Conservation (phyloP, 768 basidiomycete species). For the Chlorophyllum brunneum region DNA sequence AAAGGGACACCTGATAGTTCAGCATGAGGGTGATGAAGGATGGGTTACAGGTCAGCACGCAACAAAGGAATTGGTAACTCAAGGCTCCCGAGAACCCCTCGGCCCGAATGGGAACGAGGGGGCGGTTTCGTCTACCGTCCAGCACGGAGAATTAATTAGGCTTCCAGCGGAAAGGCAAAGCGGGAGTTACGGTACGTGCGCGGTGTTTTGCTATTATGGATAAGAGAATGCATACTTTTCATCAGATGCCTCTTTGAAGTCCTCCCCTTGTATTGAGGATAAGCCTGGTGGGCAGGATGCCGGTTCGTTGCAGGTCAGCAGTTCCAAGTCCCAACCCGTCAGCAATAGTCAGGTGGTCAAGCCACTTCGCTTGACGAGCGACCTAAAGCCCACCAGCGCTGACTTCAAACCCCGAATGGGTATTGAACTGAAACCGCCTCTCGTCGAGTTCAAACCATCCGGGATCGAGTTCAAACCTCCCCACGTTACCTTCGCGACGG, state of each 20-base stretch:
- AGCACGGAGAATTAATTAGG: background rate
- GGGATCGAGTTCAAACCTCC: background rate
- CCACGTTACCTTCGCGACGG: background rate
- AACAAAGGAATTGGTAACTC: background rate
- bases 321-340: background rate
- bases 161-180: background rate
- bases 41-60: background rate
- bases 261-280: background rate
- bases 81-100: background rate
- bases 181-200: conserved; percentile 1
- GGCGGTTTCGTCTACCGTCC: background rate
- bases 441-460: conserved; percentile 7
- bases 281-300: background rate
- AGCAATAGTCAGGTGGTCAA: background rate
- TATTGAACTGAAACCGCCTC: conserved; percentile 4
- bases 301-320: background rate
- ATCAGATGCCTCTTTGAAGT: background rate
- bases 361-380: background rate
- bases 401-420: conserved; percentile 10
- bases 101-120: background rate
- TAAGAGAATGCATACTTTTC: background rate
- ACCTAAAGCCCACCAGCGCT: conserved; percentile 10
- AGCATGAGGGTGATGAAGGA: conserved; percentile 1
- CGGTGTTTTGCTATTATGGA: background rate
- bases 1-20: background rate